Conservation (phyloP, 441 rosid species). For the Adansonia rubrostipa region DNA sequence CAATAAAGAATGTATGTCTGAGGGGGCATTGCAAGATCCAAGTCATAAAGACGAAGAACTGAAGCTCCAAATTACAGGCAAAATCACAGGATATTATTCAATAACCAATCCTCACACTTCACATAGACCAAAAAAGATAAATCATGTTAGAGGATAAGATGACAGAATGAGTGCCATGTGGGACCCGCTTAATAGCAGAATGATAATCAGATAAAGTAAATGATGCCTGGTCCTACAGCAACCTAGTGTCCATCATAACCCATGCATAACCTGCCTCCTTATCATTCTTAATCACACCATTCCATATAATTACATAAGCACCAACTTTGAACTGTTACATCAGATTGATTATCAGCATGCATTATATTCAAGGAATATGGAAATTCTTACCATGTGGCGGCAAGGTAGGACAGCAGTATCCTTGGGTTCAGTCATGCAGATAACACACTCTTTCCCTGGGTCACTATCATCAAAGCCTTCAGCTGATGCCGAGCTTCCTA, state of each 20-base stretch:
- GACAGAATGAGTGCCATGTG: neutral
- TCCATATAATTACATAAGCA: neutral
- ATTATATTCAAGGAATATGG: slow-evolving; percentile 12
- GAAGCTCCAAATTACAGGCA: slow-evolving; percentile 3
- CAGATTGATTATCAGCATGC: slow-evolving; percentile 13
- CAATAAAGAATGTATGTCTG: neutral
- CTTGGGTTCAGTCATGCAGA: slow-evolving; percentile 91
- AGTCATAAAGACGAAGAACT: neutral
- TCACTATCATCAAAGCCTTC: slow-evolving; percentile 68
- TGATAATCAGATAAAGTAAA: slow-evolving; percentile 6
- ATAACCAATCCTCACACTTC: slow-evolving; percentile 21
- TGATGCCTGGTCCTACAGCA: slow-evolving; percentile 13
- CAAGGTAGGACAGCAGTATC: slow-evolving; percentile 87
- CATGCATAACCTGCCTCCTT: slow-evolving; percentile 3
- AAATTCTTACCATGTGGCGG: slow-evolving; percentile 78
- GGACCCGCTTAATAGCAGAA: slow-evolving; percentile 6
- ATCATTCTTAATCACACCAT: slow-evolving; percentile 8
- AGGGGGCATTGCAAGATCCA: slow-evolving; percentile 1
- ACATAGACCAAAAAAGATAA: neutral
- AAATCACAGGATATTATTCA: slow-evolving; percentile 1
- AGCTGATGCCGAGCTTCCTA: slow-evolving; percentile 55
- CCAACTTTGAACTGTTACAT: neutral
- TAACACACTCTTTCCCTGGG: slow-evolving; percentile 82
- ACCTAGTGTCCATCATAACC: neutral
- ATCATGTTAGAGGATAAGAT: slow-evolving; percentile 1